Percentiles rank a stretch among this genome's conserved stretches.
Conservation (phyloP, 495 filamentous ascomycete species). For the Aspergillus hancockii region DNA sequence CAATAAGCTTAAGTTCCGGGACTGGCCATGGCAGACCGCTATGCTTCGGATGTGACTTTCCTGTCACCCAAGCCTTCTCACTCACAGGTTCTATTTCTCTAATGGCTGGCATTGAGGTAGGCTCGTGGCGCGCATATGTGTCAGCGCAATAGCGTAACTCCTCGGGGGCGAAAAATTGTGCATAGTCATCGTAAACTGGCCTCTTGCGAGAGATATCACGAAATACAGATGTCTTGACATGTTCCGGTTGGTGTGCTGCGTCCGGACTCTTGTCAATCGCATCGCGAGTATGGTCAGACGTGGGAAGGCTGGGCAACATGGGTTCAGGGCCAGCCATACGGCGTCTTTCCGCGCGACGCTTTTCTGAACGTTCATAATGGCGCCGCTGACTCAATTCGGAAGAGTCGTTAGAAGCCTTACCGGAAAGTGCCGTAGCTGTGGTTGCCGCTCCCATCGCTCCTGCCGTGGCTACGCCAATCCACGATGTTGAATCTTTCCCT, state of each 20-base stretch:
- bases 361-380: constrained; percentile 35
- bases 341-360: constrained; percentile 42
- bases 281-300: constrained; percentile 15
- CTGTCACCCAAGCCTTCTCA: constrained; percentile 12
- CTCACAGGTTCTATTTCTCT: constrained; percentile 36
- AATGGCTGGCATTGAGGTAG: constrained; percentile 30
- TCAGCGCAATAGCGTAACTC: constrained; percentile 36
- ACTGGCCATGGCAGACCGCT: constrained; percentile 50
- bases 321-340: constrained; percentile 23
- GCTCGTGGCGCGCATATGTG: constrained; percentile 18
- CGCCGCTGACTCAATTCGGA: constrained; percentile 33
- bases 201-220: constrained; percentile 26
- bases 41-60: constrained; percentile 31
- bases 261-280: constrained; percentile 16
- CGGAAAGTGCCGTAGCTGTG: constrained; percentile 40
- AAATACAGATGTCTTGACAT: constrained; percentile 26
- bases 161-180: constrained; percentile 44
- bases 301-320: constrained; percentile 24
- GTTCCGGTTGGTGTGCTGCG: constrained; percentile 13
- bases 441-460: constrained; percentile 50
- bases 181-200: constrained; percentile 43
- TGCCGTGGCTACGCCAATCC: constrained; percentile 48
- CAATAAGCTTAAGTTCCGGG: constrained; percentile 47
- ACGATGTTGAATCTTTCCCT: constrained; percentile 33
- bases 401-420: constrained; percentile 39